Conservation (phyloP, 257 asterid species). For the Gardenia jasminoides region DNA sequence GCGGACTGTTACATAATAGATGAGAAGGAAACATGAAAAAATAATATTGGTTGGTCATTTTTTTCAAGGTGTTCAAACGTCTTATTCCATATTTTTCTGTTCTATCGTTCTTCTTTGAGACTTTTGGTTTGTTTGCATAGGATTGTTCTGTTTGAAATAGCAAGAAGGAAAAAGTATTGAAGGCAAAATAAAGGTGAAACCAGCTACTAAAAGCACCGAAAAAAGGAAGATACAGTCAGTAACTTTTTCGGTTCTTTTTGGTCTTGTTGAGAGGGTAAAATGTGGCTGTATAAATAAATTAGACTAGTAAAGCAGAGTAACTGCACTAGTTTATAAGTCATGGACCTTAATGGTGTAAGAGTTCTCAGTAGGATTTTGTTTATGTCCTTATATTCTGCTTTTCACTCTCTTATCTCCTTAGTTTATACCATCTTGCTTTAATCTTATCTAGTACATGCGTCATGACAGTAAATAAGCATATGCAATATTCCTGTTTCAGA, state of each 20-base stretch:
- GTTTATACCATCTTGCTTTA: not conserved
- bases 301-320: not conserved
- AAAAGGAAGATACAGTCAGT: not conserved
- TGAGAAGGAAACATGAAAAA: not conserved
- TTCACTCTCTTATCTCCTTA: not conserved
- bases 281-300: too few species aligned
- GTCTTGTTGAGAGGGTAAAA: too few species aligned
- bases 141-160: not conserved
- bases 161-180: not conserved
- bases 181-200: not conserved
- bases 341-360: not conserved
- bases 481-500: constrained; percentile 42
- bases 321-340: too few species aligned
- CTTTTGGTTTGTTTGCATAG: not conserved
- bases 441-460: not conserved
- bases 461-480: not conserved
- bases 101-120: not conserved
- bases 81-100: not conserved
- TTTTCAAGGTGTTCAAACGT: too few species aligned
- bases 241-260: too few species aligned
- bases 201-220: not conserved
- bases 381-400: not conserved
- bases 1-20: not conserved
- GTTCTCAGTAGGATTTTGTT: not conserved
- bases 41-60: not conserved